A percentile compares a stretch with the other conserved stretches of the same genome.
These are phyloP conservation scores for Botrytis deweyae DNA, from an alignment of 2,329 filamentous ascomycete species.

Conservation along the genomic window DNA sequence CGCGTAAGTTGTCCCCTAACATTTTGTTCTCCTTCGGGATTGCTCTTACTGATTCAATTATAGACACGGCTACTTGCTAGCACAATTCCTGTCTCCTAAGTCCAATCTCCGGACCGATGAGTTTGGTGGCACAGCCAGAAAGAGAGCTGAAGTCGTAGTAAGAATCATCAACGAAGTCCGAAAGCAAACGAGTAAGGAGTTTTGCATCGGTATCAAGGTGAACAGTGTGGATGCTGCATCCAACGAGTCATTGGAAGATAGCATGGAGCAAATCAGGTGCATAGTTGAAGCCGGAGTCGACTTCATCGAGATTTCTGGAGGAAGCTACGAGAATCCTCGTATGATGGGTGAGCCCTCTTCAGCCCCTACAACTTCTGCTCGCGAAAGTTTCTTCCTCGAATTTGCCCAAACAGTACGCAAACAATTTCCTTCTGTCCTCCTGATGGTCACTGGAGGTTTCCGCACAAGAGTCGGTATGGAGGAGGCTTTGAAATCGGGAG, in stretches of 20 bases:
- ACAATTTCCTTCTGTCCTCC: constrained; percentile 45
- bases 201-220: constrained; percentile 55
- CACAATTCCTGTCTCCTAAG: constrained; percentile 65
- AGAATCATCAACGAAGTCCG: constrained; percentile 66
- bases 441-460: constrained; percentile 65
- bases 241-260: constrained; percentile 48
- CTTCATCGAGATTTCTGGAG: constrained; percentile 67
- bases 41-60: constrained; percentile 34
- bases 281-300: constrained; percentile 55
- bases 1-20: constrained; percentile 17
- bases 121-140: constrained; percentile 69
- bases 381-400: constrained; percentile 68
- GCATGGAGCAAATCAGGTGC: constrained; percentile 56
- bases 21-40: constrained; percentile 41
- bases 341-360: constrained; percentile 28
- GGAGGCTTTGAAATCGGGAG: constrained; percentile 46
- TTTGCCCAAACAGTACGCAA: constrained; percentile 56
- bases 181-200: constrained; percentile 33
- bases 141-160: constrained; percentile 64
- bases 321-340: constrained; percentile 54
- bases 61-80: constrained; percentile 70
- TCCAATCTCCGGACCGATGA: constrained; percentile 65
- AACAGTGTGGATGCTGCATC: constrained; percentile 54
- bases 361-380: constrained; percentile 45
- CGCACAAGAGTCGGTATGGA: constrained; percentile 52